Evolutionary conservation across 169 alveolate species (phyloP).

Genomic region (Eimeria tenella): DNA sequence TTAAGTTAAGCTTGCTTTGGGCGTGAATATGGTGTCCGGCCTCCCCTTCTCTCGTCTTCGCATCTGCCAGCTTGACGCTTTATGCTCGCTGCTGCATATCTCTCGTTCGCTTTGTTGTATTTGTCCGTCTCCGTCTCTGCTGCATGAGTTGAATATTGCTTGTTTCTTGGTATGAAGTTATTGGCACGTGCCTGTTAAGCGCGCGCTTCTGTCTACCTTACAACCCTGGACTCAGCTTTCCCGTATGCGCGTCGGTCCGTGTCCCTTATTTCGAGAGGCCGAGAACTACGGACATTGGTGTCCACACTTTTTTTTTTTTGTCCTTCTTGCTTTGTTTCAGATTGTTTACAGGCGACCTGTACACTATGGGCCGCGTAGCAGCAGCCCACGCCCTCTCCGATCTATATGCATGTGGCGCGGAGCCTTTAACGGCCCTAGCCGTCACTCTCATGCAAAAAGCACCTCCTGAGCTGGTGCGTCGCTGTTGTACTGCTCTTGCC

Average conservation of each 20-base stretch:
- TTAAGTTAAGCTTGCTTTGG: too few species aligned
- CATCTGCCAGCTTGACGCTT: too few species aligned
- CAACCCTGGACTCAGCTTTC: too few species aligned
- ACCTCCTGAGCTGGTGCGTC: slow-evolving; percentile 19
- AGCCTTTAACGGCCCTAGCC: slow-evolving; percentile 66
- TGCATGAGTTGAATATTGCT: neutral
- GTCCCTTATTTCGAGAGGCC: too few species aligned
- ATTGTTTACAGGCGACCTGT: slow-evolving; percentile 40
- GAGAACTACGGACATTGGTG: too few species aligned
- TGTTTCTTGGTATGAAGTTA: neutral
- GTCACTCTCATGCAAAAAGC: slow-evolving; percentile 4
- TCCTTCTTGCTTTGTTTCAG: neutral
- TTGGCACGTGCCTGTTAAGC: too few species aligned
- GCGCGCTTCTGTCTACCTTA: too few species aligned
- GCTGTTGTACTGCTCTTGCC: neutral
- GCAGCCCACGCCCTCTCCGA: slow-evolving; percentile 79
- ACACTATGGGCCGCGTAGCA: slow-evolving; percentile 60
- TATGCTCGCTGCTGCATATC: too few species aligned
- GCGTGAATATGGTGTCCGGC: neutral
- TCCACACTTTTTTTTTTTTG: too few species aligned
- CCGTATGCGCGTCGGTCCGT: too few species aligned
- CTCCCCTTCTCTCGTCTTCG: too few species aligned
- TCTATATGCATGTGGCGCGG: slow-evolving; percentile 71
- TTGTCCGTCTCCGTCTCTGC: neutral
- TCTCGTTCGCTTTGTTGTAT: neutral